phyloP scores from a whole-genome alignment of 495 filamentous ascomycete species.

The Aspergillus hancockii region DNA sequence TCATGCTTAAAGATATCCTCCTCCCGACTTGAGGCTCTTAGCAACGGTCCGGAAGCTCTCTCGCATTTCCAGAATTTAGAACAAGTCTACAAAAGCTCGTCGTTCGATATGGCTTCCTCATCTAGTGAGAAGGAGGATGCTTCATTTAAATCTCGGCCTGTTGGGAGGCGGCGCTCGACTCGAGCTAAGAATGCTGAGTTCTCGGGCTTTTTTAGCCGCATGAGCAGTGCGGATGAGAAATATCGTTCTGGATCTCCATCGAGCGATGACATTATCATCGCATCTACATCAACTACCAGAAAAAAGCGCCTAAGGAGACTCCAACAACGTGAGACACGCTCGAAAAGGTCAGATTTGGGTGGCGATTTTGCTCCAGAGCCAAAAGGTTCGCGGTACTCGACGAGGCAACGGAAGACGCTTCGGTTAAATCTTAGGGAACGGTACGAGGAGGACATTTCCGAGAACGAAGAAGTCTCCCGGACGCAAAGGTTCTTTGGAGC shows the following conservation, averaged over 20 bases:
- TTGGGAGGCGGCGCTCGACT: conserved; percentile 8
- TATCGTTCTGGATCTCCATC: conserved; percentile 14
- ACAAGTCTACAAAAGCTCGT: conserved; percentile 4
- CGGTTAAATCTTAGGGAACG: conserved; percentile 65
- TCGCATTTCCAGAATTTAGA: conserved; percentile 24
- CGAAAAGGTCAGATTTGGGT: conserved; percentile 15
- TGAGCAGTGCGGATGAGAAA: conserved; percentile 21
- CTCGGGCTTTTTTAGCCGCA: conserved; percentile 19
- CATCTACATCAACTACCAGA: conserved; percentile 22
- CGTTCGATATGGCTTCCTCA: conserved; percentile 2
- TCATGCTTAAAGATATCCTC: conserved; percentile 26
- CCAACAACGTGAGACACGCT: conserved; percentile 1
- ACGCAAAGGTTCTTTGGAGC: conserved; percentile 54
- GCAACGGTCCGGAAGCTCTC: conserved; percentile 36
- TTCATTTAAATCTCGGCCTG: conserved; percentile 9
- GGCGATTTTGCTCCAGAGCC: conserved; percentile 9
- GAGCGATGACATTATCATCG: conserved; percentile 27
- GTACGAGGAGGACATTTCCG: conserved; percentile 67
- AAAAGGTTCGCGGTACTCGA: conserved; percentile 30
- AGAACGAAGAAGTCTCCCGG: conserved; percentile 47
- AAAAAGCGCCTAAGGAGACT: conserved; percentile 40
- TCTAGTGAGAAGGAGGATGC: conserved; percentile 17
- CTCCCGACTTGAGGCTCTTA: conserved; percentile 29
- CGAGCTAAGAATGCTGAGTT: conserved; percentile 18
- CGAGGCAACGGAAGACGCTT: conserved; percentile 26